Base-by-base conservation (phyloP, 2,329 filamentous ascomycete genomes). In the Aspergillus chevalieri region DNA sequence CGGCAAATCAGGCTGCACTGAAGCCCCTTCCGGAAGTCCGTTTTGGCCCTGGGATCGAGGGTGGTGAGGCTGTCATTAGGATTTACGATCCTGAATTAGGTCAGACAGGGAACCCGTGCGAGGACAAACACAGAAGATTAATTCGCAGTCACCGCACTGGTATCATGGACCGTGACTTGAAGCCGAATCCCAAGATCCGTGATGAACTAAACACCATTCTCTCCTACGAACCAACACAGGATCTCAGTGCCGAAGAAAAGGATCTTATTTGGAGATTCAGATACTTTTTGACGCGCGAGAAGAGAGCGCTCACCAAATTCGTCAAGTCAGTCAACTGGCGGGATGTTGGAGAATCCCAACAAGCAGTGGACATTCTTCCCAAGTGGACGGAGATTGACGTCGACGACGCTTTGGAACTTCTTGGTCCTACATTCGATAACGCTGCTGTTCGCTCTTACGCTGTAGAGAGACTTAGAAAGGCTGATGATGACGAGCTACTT, bases 361-460 rank as follows among this genome's bases (percentile, higher is more conserved):
- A 96, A 72, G 91, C 92, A 5, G 87, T 93, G 21, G 89, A 94
- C 53, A 83, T 98, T 4, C 78, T 98, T 15, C 83, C 86, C 0
- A 92, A 91, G 59, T 98, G 93, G 93, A 94, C 88, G 0, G 89
- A 95, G 57, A 95, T 98, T 51, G 93, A 97, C 64, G 85, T 98
- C 4, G 94, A 98, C 61, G 93, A 97, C 73, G 93, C 92, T 15
- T 78, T 98, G 42, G 93, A 98, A 68, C 77, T 98, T 9, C 82
- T 98, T 1, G 93, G 93, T 0, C 92, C 93, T 8, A 90, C 87
- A 0, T 95, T 97, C 55, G 88, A 94, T 63, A 95, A 95, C 59
- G 78, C 85, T 1, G 84, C 87, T 0, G 91, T 98, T 19, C 84
- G 93, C 54, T 88, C 89, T 0, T 98, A 96, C 67, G 93, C 93